Percentiles rank a stretch among this genome's conserved stretches.
phyloP scores from a whole-genome alignment of 208 protist species.

The Crithidia sp. region DNA sequence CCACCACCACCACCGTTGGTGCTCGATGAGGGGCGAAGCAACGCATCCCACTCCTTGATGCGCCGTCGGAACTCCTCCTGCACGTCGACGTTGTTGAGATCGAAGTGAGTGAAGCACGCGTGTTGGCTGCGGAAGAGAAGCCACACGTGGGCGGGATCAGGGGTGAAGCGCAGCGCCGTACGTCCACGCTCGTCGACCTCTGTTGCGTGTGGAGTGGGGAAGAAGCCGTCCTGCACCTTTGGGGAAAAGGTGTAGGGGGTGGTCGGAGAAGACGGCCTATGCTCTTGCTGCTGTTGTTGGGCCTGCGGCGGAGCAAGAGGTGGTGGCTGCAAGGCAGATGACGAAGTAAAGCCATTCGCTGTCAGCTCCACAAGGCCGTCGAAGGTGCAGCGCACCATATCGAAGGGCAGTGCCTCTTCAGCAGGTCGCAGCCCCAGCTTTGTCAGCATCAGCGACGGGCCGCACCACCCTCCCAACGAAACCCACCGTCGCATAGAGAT shows the following conservation, averaged over 20 bases:
- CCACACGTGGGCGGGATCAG: conserved; percentile 75
- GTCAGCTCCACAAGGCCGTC: conserved; percentile 80
- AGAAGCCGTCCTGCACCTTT: conserved; percentile 19
- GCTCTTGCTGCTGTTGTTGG: no score
- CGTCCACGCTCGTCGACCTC: not conserved
- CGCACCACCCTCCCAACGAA: conserved; percentile 86
- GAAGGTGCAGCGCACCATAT: conserved; percentile 82
- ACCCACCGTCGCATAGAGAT: conserved; percentile 73
- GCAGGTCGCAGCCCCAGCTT: conserved; percentile 64
- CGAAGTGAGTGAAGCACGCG: conserved; percentile 84
- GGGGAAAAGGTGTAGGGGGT: conserved; percentile 12
- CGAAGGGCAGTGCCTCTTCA: conserved; percentile 71
- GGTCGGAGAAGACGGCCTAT: not conserved
- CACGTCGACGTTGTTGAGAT: conserved; percentile 68
- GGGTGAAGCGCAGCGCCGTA: conserved; percentile 29
- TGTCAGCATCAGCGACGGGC: conserved; percentile 74
- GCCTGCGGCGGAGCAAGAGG: not conserved
- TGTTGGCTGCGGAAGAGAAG: conserved; percentile 81
- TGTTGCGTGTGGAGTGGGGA: not conserved
- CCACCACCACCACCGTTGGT: not conserved
- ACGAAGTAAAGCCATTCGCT: conserved; percentile 41
- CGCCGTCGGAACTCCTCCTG: conserved; percentile 55
- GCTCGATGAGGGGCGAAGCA: conserved; percentile 4
- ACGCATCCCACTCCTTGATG: conserved; percentile 55
- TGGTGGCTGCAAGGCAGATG: not conserved